Evolutionary conservation across 345 rosid genomes (phyloP).

Genomic region (Murraya koenigii): DNA sequence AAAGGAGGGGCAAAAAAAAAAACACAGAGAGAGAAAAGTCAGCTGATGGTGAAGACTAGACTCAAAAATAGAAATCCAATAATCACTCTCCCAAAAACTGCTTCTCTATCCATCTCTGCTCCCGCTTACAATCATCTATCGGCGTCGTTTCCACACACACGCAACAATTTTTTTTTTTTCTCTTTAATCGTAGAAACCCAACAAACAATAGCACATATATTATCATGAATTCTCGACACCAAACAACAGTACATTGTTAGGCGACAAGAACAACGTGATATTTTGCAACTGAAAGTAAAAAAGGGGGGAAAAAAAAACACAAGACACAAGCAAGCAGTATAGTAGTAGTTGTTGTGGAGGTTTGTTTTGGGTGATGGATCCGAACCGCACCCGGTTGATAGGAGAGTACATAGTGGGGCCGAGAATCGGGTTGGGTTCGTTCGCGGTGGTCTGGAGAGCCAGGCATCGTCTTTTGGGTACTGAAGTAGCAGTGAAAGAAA

Average conservation of each 20-base stretch:
- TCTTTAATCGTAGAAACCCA: neutral
- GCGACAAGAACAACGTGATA: neutral
- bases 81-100: neutral
- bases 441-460: constrained; percentile 68
- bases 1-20: no score
- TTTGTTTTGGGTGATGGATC: constrained; percentile 40
- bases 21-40: no score
- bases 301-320: neutral
- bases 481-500: constrained; percentile 74
- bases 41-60: neutral
- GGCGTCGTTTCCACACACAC: constrained; percentile 39
- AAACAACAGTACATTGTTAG: neutral
- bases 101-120: neutral
- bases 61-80: neutral
- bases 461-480: constrained; percentile 49
- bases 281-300: constrained; percentile 3
- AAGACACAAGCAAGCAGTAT: neutral
- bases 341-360: constrained; percentile 4
- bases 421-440: constrained; percentile 75
- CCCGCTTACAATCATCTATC: neutral
- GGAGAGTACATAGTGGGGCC: constrained; percentile 73
- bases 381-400: constrained; percentile 34
- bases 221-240: neutral
- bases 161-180: neutral
- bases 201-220: neutral